Conservation (phyloP, 139 green algal species). For the Ettlia oleoabundans region DNA sequence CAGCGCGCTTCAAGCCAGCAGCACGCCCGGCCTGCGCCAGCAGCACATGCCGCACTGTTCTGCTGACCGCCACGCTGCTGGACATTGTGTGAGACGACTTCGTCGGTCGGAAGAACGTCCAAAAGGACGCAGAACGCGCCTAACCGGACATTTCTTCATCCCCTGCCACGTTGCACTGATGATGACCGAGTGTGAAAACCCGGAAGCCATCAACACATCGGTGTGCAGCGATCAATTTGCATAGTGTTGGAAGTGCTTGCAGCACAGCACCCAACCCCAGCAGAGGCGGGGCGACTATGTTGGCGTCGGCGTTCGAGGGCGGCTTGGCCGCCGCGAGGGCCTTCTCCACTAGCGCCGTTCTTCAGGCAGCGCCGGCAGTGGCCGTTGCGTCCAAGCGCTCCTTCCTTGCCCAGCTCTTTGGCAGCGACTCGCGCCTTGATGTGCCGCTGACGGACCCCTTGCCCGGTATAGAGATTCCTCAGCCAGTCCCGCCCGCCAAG, state of each 20-base stretch:
- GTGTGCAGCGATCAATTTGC: background rate
- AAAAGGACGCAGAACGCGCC: too few relatives aligned
- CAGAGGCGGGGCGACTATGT: background rate
- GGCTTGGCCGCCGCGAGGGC: background rate
- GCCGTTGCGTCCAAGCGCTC: slow-evolving; percentile 19
- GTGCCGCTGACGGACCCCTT: slow-evolving; percentile 82
- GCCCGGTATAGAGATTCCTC: slow-evolving; percentile 56
- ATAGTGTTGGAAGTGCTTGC: background rate
- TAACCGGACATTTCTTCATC: too few relatives aligned
- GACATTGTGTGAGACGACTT: too few relatives aligned
- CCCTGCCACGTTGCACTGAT: too few relatives aligned
- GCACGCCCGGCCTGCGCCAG: too few relatives aligned
- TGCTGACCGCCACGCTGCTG: too few relatives aligned
- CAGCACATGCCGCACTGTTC: too few relatives aligned
- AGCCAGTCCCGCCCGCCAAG: slow-evolving; percentile 27
- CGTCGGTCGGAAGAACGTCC: too few relatives aligned
- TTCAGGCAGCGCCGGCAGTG: slow-evolving; percentile 23
- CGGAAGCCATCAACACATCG: too few relatives aligned
- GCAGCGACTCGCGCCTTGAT: slow-evolving; percentile 34
- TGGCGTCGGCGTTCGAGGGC: background rate
- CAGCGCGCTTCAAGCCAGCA: too few relatives aligned
- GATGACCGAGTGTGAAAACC: too few relatives aligned
- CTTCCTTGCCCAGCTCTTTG: slow-evolving; percentile 51
- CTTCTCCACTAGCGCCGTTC: slow-evolving; percentile 5
- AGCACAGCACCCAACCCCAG: background rate